Percentiles rank a stretch among this genome's conserved stretches.
phyloP scores from a whole-genome alignment of 2,329 filamentous ascomycete genomes.

The Paecilomyces niveus region DNA sequence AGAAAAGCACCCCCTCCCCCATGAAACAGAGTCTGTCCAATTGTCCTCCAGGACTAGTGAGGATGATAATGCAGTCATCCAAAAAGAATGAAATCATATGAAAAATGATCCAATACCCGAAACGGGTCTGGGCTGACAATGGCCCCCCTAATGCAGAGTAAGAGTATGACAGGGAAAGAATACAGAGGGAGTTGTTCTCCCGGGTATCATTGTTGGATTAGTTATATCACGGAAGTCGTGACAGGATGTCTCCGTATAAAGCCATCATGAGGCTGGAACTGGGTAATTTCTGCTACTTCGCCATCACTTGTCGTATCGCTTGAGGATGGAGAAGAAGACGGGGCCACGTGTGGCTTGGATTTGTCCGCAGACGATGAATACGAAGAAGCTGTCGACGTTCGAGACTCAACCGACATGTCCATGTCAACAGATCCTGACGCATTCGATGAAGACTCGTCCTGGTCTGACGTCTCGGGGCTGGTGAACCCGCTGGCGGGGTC shows the following conservation, averaged over 20 bases:
- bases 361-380: not conserved
- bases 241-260: conserved; percentile 3
- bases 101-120: not conserved
- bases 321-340: not conserved
- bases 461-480: not conserved
- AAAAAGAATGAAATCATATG: not conserved
- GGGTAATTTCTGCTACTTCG: not conserved
- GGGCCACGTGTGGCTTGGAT: not conserved
- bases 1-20: not conserved
- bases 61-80: not conserved
- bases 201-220: conserved; percentile 5
- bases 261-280: conserved; percentile 3
- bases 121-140: not conserved
- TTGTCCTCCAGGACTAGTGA: not conserved
- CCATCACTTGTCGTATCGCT: not conserved
- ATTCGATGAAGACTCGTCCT: not conserved
- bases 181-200: not conserved
- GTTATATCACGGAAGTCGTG: conserved; percentile 2
- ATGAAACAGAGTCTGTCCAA: not conserved
- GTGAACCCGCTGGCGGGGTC: not conserved
- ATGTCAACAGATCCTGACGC: not conserved
- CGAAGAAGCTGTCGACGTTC: not conserved
- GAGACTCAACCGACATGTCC: not conserved
- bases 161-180: not conserved
- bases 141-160: not conserved